Conservation (phyloP, 2,329 filamentous ascomycete species). For the Hymenoscyphus occultus region DNA sequence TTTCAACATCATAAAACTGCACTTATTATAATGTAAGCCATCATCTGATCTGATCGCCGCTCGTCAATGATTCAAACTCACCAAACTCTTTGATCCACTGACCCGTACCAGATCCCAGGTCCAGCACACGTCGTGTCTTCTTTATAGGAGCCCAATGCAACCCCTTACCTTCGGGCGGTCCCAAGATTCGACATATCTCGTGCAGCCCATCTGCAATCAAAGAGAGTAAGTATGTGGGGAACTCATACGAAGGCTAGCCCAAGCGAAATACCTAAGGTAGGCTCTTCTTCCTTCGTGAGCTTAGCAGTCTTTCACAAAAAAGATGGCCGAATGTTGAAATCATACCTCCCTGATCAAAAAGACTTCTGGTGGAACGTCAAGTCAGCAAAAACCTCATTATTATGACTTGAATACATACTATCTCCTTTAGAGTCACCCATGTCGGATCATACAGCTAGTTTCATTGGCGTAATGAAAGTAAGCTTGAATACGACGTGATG, state of each 20-base stretch:
- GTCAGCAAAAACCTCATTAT: not conserved
- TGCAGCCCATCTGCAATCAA: not conserved
- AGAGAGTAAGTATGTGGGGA: not conserved
- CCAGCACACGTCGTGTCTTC: not conserved
- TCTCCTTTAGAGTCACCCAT: not conserved
- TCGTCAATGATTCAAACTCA: not conserved
- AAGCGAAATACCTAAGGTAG: not conserved
- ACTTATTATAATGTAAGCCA: not conserved
- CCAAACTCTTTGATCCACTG: slow-evolving; percentile 2
- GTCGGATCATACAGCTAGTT: not conserved
- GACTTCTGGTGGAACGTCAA: not conserved
- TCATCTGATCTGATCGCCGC: not conserved
- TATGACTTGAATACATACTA: not conserved
- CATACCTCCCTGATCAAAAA: slow-evolving; percentile 3
- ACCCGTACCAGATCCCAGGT: not conserved
- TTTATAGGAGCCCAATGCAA: not conserved
- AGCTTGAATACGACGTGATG: not conserved
- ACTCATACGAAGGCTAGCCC: not conserved
- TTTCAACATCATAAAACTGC: not conserved
- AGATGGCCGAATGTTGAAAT: not conserved
- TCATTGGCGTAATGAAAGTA: not conserved
- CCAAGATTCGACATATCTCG: not conserved
- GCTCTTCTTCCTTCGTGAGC: not conserved
- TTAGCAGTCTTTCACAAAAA: not conserved
- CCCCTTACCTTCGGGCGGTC: not conserved